Evolutionary conservation across 305 asterid genomes (phyloP).

Genomic region (Solanum hybrid): DNA sequence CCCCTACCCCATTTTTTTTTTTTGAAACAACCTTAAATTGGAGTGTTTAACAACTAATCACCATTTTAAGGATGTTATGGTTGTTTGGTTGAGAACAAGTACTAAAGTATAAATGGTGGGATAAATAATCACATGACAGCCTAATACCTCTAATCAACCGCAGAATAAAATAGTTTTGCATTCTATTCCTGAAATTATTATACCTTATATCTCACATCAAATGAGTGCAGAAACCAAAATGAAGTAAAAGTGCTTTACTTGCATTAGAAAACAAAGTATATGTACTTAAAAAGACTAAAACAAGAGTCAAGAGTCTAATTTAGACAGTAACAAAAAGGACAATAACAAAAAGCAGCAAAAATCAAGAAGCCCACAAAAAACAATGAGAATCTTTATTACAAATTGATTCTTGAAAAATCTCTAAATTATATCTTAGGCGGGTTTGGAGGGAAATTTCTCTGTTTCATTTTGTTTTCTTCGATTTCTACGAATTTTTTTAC

Average conservation of each 20-base stretch:
- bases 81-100: neutral
- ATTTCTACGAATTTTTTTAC: neutral
- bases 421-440: neutral
- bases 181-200: too few species aligned
- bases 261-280: neutral
- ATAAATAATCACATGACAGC: neutral
- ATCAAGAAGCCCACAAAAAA: conserved; percentile 13
- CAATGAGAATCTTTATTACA: conserved; percentile 26
- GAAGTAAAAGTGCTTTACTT: neutral
- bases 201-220: too few species aligned
- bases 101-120: neutral
- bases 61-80: neutral
- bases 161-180: too few species aligned
- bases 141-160: neutral
- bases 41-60: neutral
- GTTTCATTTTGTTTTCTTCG: neutral
- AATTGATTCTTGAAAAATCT: neutral
- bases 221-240: neutral
- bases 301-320: neutral
- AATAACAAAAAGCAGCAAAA: conserved; percentile 3
- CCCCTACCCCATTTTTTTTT: neutral
- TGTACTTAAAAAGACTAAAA: neutral
- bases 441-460: conserved; percentile 10
- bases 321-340: neutral
- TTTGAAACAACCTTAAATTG: too few species aligned